phyloP scores from a whole-genome alignment of 257 asterid species.

The Verbascum thapsus region DNA sequence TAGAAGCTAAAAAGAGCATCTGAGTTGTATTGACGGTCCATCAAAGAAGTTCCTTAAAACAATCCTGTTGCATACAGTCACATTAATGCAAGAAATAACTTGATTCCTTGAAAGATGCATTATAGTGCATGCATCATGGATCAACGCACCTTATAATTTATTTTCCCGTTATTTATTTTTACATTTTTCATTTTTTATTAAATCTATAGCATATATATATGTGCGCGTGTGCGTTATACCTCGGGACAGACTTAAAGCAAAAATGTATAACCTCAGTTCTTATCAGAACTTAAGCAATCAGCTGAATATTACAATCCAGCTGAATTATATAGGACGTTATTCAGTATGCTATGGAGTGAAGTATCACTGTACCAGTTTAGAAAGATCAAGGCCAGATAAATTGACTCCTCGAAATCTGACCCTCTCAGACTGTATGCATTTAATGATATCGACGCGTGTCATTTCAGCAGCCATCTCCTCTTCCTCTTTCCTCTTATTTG shows the following conservation, averaged over 20 bases:
- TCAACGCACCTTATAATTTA: slow-evolving; percentile 9
- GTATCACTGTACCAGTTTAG: slow-evolving; percentile 89
- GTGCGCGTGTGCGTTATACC: no score
- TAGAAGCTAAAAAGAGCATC: slow-evolving; percentile 15
- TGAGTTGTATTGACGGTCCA: slow-evolving; percentile 2
- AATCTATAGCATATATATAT: no score
- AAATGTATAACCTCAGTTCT: slow-evolving; percentile 15
- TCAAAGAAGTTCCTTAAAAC: slow-evolving; percentile 10
- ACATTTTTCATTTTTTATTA: neutral
- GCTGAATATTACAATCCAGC: slow-evolving; percentile 7
- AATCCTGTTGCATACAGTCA: slow-evolving; percentile 6
- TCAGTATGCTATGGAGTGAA: slow-evolving; percentile 27
- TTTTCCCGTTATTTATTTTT: slow-evolving; percentile 11
- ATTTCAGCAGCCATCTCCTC: slow-evolving; percentile 78
- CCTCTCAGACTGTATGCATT: slow-evolving; percentile 89
- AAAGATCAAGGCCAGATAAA: slow-evolving; percentile 91
- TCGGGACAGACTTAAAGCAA: neutral
- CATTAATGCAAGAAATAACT: slow-evolving; percentile 20
- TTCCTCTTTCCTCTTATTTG: slow-evolving; percentile 72
- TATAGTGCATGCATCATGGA: slow-evolving; percentile 1
- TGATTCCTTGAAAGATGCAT: neutral
- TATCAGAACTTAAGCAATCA: slow-evolving; percentile 1
- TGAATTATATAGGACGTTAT: slow-evolving; percentile 20
- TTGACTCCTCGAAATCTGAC: slow-evolving; percentile 93
- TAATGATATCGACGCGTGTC: slow-evolving; percentile 86